These are phyloP conservation scores for Chimonanthus praecox DNA, from an alignment of 164 flowering plant genomes.

Conservation along the genomic window DNA sequence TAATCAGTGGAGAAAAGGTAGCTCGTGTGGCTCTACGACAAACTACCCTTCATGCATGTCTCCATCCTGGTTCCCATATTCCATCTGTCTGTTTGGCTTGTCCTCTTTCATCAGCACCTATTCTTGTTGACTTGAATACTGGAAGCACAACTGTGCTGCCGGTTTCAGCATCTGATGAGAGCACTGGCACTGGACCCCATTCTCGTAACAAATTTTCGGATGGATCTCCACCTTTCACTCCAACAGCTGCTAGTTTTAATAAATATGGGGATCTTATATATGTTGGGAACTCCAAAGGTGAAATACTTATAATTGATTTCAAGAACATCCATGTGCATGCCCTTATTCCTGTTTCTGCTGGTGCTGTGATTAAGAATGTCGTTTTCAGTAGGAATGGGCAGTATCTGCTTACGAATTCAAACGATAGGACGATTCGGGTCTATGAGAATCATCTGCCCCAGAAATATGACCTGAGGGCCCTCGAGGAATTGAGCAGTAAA, in stretches of 20 bases:
- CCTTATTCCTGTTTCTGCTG: slow-evolving; percentile 55
- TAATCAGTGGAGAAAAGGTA: slow-evolving; percentile 67
- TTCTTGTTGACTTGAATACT: slow-evolving; percentile 72
- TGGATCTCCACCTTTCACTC: slow-evolving; percentile 62
- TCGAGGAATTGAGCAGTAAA: slow-evolving; percentile 33
- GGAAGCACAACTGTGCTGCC: slow-evolving; percentile 70
- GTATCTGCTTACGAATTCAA: slow-evolving; percentile 87
- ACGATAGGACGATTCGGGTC: slow-evolving; percentile 76
- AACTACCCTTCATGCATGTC: slow-evolving; percentile 74
- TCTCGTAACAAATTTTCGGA: slow-evolving; percentile 68
- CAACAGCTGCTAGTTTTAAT: slow-evolving; percentile 85
- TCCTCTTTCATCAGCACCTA: slow-evolving; percentile 83
- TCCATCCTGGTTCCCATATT: slow-evolving; percentile 68
- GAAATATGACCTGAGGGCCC: slow-evolving; percentile 44
- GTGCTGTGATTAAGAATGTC: slow-evolving; percentile 69
- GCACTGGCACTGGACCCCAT: slow-evolving; percentile 33
- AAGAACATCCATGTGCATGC: slow-evolving; percentile 45
- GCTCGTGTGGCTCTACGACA: slow-evolving; percentile 55
- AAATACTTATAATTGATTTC: slow-evolving; percentile 74
- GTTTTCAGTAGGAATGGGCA: slow-evolving; percentile 81
- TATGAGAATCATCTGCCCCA: slow-evolving; percentile 77
- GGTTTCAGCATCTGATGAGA: slow-evolving; percentile 48
- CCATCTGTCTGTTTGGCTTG: slow-evolving; percentile 85
- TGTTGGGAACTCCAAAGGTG: slow-evolving; percentile 76
- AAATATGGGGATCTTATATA: slow-evolving; percentile 87